Percentiles rank a stretch among this genome's conserved stretches.
phyloP scores from a whole-genome alignment of 2,329 filamentous ascomycete genomes.

The Xylaria sp. region DNA sequence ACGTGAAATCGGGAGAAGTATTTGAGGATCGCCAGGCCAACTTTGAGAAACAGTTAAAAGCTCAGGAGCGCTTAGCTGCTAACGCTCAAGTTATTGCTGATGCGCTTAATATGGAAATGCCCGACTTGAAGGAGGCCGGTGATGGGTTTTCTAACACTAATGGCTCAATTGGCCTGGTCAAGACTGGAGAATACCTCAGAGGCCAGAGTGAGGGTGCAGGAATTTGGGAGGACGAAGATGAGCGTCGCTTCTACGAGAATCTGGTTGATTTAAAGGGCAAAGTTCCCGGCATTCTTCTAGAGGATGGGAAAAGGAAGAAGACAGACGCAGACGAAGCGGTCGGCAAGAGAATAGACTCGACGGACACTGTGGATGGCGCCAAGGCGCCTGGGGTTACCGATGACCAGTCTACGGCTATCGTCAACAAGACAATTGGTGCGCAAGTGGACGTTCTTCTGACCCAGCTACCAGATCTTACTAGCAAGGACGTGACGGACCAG shows the following conservation, averaged over 20 bases:
- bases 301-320: conserved; percentile 96
- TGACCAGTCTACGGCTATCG: conserved; percentile 90
- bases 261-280: conserved; percentile 94
- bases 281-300: conserved; percentile 89
- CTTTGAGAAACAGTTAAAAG: conserved; percentile 91
- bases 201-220: conserved; percentile 89
- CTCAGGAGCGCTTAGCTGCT: conserved; percentile 85
- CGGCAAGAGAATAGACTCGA: conserved; percentile 72
- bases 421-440: conserved; percentile 95
- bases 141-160: conserved; percentile 68
- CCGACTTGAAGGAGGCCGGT: conserved; percentile 85
- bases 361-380: conserved; percentile 53
- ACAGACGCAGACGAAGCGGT: conserved; percentile 78
- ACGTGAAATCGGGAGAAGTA: conserved; percentile 97
- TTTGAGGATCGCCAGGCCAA: conserved; percentile 97
- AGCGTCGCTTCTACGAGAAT: conserved; percentile 97
- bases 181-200: conserved; percentile 89
- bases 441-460: conserved; percentile 92
- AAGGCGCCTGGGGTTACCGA: conserved; percentile 65
- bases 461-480: conserved; percentile 87
- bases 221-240: conserved; percentile 99
- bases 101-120: conserved; percentile 88
- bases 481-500: conserved; percentile 90
- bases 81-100: conserved; percentile 94
- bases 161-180: conserved; percentile 88